Evolutionary conservation across 345 rosid species (phyloP), one percentile per base, ranked within the genome.

Genomic region (Triadica sebifera): DNA sequence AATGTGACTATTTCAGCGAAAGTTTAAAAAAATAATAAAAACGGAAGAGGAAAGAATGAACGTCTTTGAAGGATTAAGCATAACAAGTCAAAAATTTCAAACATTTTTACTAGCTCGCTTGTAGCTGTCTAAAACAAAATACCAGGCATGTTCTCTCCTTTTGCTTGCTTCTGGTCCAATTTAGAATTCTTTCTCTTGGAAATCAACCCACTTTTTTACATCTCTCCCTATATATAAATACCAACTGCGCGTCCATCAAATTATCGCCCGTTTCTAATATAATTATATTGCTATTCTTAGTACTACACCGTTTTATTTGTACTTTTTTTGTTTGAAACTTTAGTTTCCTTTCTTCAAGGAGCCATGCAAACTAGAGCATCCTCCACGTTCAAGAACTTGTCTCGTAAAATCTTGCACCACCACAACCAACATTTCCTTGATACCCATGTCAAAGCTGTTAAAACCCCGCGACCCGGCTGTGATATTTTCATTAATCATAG

Each of bases 401-500:
- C 59, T 50, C 41, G 69, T 37, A 76, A 74, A 71, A 67, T 70
- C 76, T 67, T 77, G 57, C 43, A 38, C 68, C 78, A 55, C 47
- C 47, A 5, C 47, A 6, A 10, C 41, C 53, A 20, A 0, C 67
- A 45, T 47, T 70, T 38, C 12, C 20, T 16, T 4, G 34, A n/a
- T n/a, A n/a, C n/a, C n/a, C n/a, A n/a, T n/a, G n/a, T n/a, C n/a
- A n/a, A n/a, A n/a, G n/a, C n/a, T n/a, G n/a, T n/a, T 9, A 69
- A 46, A 59, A 56, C 70, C 74, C n/a, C n/a, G n/a, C 1, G 9
- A 15, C 41, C 78, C 29, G 61, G 83, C 0, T 88, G 90, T 29
- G 95, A 92, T 17, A 84, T 94, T 4, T 94, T 94, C 86, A 94
- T 94, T 51, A 94, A 86, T 50, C 98, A 94, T 61, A 85, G 98